Base-by-base conservation (phyloP, 192 early-diverging fungal genomes). In the Umbelopsis sp. region DNA sequence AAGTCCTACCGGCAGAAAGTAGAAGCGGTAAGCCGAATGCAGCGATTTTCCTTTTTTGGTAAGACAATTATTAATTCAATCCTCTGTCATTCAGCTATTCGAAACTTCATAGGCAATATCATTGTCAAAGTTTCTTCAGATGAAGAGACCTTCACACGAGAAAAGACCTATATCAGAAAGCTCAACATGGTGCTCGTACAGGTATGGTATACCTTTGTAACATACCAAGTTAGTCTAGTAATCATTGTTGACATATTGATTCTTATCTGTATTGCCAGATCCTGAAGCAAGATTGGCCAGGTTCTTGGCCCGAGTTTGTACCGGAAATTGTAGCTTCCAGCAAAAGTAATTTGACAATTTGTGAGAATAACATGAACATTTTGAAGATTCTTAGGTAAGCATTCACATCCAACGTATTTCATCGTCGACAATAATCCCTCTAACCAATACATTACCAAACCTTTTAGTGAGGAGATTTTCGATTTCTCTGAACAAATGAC, bases 331-430 rank as follows among this genome's bases (percentile, higher is more conserved):
- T 98, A 25, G 83, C 84, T 14, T 94, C 96, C 17, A 94, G 94
- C 80, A 92, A 91, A 74, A 87, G 90, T 20, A 97, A 92, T 74
- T 79, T 97, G 10, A 85, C 94, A 3, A 81, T 98, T 9, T 98
- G 97, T 74, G 96, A 97, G 76, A 98, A 98, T 85, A 98, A 97
- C 85, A 98, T 98, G 96, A 90, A 88, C 45, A 98, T 98, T 66
- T 84, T 98, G 49, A 97, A 98, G 77, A 84, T 98, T 34, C 86
- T 98, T 29, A 96, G 93, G 92, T 93, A 74, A 5, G 74, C 29
- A 38, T 20, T 3, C 34, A 43, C 51, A 29, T 41, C 1, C 45
- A 36, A 21, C 43, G 25, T 2, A 24, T 1, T 54, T 25, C 9
- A n/a, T n/a, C n/a, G n/a, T n/a, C n/a, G n/a, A n/a, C 7, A 24